A percentile compares a stretch with the other conserved stretches of the same genome.
Evolutionary conservation across 805 yeast genomes (phyloP).

Genomic region (Myxozyma monticola): DNA sequence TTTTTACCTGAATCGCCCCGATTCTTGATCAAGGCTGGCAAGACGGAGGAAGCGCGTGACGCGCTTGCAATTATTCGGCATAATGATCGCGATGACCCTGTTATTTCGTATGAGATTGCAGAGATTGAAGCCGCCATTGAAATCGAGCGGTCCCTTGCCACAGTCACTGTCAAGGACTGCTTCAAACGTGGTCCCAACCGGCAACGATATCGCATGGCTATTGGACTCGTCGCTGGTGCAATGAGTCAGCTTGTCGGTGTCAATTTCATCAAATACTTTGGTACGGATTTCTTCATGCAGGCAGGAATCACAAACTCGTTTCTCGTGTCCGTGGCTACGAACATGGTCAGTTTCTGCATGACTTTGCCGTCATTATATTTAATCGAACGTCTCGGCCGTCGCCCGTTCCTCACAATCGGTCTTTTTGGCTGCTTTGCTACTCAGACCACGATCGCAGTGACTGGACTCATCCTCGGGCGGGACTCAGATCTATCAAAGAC

Average conservation of each 20-base stretch:
- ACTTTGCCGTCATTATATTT: slow-evolving; percentile 81
- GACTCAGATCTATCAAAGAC: slow-evolving; percentile 43
- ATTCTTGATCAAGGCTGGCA: slow-evolving; percentile 59
- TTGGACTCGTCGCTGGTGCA: slow-evolving; percentile 72
- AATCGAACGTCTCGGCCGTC: slow-evolving; percentile 78
- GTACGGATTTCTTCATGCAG: slow-evolving; percentile 73
- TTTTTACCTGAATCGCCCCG: slow-evolving; percentile 79
- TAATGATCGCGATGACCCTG: slow-evolving; percentile 48
- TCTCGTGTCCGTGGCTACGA: slow-evolving; percentile 72
- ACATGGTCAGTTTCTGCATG: slow-evolving; percentile 74
- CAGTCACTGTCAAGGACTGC: slow-evolving; percentile 21
- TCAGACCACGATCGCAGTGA: slow-evolving; percentile 67
- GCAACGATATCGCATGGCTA: slow-evolving; percentile 45
- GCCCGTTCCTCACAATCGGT: slow-evolving; percentile 68
- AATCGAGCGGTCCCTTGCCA: slow-evolving; percentile 40
- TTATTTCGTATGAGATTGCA: slow-evolving; percentile 47
- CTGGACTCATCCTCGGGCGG: slow-evolving; percentile 49
- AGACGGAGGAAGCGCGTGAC: slow-evolving; percentile 55
- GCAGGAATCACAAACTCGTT: slow-evolving; percentile 67
- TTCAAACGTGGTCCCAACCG: slow-evolving; percentile 35
- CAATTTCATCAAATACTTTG: slow-evolving; percentile 85
- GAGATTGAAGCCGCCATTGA: slow-evolving; percentile 54
- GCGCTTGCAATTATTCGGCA: slow-evolving; percentile 52
- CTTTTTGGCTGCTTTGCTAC: slow-evolving; percentile 70
- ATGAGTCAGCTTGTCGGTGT: slow-evolving; percentile 89